A percentile compares a stretch with the other conserved stretches of the same genome.
These are phyloP conservation scores for Prunus persica DNA, from an alignment of 306 rosid genomes.

Conservation along the genomic window Prunus_persica_NCBIv2 NC_034009.1:2803001-2803500, in stretches of 20 bases:
- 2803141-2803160: slow-evolving; percentile 42
- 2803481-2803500: slow-evolving; percentile 96
- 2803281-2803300: slow-evolving; percentile 89
- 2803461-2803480: slow-evolving; percentile 92
- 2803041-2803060: slow-evolving; percentile 22
- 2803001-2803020: not conserved
- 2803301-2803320: slow-evolving; percentile 81
- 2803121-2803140: slow-evolving; percentile 43
- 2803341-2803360: not conserved
- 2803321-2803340: slow-evolving; percentile 14
- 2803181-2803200: slow-evolving; percentile 14
- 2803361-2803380: not conserved
- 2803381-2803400: not conserved
- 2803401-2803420: slow-evolving; percentile 78
- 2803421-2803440: slow-evolving; percentile 81
- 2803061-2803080: slow-evolving; percentile 25
- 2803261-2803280: slow-evolving; percentile 72
- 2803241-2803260: slow-evolving; percentile 93
- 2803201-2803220: not conserved
- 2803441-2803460: slow-evolving; percentile 90
- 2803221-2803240: slow-evolving; percentile 72
- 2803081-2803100: slow-evolving; percentile 30
- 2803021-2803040: not conserved
- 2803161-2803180: slow-evolving; percentile 12
- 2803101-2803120: slow-evolving; percentile 38